Evolutionary conservation across 345 rosid genomes (phyloP).

Genomic region (Aquilaria sinensis): DNA sequence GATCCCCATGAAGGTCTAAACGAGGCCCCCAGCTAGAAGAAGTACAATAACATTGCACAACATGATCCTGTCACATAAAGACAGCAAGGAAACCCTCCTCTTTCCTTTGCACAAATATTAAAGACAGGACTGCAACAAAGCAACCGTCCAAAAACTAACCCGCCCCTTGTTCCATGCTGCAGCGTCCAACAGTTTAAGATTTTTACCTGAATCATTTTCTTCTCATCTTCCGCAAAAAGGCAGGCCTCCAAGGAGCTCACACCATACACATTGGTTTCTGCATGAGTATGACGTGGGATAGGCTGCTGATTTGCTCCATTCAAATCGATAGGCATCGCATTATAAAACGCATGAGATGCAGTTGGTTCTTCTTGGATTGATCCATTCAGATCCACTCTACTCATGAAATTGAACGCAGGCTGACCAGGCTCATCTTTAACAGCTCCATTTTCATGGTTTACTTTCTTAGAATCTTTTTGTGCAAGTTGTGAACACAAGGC

Average conservation of each 20-base stretch:
- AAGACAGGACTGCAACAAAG: background rate
- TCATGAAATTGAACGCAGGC: slow-evolving; percentile 21
- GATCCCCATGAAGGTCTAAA: background rate
- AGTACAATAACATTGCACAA: background rate
- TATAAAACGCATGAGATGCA: slow-evolving; percentile 27
- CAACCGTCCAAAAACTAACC: background rate
- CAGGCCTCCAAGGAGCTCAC: slow-evolving; percentile 29
- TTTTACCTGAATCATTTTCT: slow-evolving; percentile 70
- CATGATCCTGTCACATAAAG: background rate
- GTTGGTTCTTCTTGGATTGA: slow-evolving; percentile 33
- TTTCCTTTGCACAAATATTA: background rate
- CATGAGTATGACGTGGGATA: slow-evolving; percentile 18
- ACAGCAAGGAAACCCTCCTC: background rate
- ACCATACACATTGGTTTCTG: slow-evolving; percentile 32
- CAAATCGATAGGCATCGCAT: slow-evolving; percentile 44
- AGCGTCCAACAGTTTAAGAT: too few species aligned
- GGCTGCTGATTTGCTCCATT: slow-evolving; percentile 46
- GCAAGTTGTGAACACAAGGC: slow-evolving; percentile 47
- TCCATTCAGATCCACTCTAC: slow-evolving; percentile 56
- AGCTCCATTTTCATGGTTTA: slow-evolving; percentile 36
- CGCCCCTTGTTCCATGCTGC: too few species aligned
- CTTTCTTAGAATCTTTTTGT: slow-evolving; percentile 42
- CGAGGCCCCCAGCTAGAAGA: background rate
- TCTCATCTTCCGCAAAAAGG: slow-evolving; percentile 54
- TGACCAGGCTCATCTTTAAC: slow-evolving; percentile 34